Conservation (phyloP, 2,329 filamentous ascomycete genomes). For the Paramyrothecium roridum region DNA sequence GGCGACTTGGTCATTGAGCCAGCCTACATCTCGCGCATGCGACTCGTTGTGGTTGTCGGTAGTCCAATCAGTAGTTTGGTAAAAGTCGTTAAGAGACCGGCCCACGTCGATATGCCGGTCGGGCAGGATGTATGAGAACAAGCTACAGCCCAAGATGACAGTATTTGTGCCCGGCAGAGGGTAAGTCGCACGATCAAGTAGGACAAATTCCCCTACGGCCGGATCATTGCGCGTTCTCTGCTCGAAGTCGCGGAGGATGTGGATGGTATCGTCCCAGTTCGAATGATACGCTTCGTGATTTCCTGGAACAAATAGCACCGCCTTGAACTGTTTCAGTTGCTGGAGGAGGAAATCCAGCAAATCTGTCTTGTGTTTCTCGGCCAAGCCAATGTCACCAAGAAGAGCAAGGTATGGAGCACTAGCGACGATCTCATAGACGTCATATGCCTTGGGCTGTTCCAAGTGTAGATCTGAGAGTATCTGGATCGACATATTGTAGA, state of each 20-base stretch:
- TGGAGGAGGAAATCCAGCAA: conserved; percentile 42
- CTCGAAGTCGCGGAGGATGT: conserved; percentile 27
- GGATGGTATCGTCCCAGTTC: conserved; percentile 28
- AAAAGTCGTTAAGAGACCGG: conserved; percentile 49
- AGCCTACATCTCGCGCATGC: conserved; percentile 35
- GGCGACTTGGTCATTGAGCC: conserved; percentile 36
- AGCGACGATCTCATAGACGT: conserved; percentile 43
- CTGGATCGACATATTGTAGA: conserved; percentile 30
- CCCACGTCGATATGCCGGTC: conserved; percentile 33
- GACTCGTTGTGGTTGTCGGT: conserved; percentile 30
- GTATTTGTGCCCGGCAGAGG: conserved; percentile 17
- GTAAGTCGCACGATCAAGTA: conserved; percentile 30
- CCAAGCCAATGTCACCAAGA: conserved; percentile 53
- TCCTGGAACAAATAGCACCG: conserved; percentile 50
- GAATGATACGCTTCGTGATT: conserved; percentile 55
- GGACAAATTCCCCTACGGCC: conserved; percentile 32
- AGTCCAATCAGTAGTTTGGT: conserved; percentile 37
- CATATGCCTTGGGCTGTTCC: conserved; percentile 46
- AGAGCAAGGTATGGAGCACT: conserved; percentile 50
- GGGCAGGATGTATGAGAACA: conserved; percentile 45
- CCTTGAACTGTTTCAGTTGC: conserved; percentile 45
- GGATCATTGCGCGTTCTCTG: conserved; percentile 14
- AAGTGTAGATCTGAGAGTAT: conserved; percentile 59
- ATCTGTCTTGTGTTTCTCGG: conserved; percentile 33
- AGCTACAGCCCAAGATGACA: conserved; percentile 32